phyloP scores from a whole-genome alignment of 2,329 filamentous ascomycete genomes.

The Mycogone perniciosa region DNA sequence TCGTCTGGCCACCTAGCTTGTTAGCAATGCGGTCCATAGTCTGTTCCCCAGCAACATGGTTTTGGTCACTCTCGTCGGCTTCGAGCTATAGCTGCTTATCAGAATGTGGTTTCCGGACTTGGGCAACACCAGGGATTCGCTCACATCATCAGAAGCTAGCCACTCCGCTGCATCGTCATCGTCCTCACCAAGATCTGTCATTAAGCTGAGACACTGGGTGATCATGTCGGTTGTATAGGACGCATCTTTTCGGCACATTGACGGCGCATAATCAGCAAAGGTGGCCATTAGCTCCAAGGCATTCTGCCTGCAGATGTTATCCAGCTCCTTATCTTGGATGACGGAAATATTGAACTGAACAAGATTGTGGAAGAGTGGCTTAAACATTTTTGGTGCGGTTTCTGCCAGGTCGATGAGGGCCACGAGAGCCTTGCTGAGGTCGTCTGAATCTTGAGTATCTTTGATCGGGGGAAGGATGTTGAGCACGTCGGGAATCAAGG shows the following conservation, averaged over 20 bases:
- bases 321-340: slow-evolving; percentile 91
- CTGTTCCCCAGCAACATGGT: slow-evolving; percentile 96
- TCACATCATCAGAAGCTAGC: slow-evolving; percentile 84
- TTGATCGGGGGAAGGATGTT: slow-evolving; percentile 94
- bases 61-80: slow-evolving; percentile 90
- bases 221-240: slow-evolving; percentile 95
- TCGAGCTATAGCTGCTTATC: slow-evolving; percentile 57
- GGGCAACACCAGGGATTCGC: slow-evolving; percentile 24
- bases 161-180: slow-evolving; percentile 94
- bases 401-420: slow-evolving; percentile 93
- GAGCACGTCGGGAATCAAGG: slow-evolving; percentile 81
- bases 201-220: slow-evolving; percentile 92
- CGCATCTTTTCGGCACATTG: slow-evolving; percentile 92
- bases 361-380: slow-evolving; percentile 82
- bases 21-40: slow-evolving; percentile 97
- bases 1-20: slow-evolving; percentile 90
- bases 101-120: slow-evolving; percentile 13
- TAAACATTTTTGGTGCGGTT: slow-evolving; percentile 96
- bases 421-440: slow-evolving; percentile 82
- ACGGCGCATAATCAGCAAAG: slow-evolving; percentile 89
- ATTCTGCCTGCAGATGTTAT: slow-evolving; percentile 85
- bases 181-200: slow-evolving; percentile 93
- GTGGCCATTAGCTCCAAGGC: slow-evolving; percentile 96
- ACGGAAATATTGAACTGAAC: slow-evolving; percentile 91
- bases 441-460: slow-evolving; percentile 81